Evolutionary conservation across 768 basidiomycete species (phyloP).

Genomic region (Russula foetens): DNA sequence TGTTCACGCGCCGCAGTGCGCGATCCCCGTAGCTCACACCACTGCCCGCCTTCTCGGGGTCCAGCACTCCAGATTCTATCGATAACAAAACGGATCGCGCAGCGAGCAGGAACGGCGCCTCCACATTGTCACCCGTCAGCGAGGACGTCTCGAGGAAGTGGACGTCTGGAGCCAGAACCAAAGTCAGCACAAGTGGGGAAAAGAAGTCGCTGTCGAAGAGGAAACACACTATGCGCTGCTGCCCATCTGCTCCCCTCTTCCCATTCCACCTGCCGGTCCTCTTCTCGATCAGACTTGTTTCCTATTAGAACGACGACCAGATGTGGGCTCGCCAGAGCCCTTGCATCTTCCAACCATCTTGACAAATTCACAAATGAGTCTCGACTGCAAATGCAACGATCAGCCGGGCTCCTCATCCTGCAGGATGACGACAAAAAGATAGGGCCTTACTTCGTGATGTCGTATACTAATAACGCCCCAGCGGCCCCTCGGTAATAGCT

Average conservation of each 20-base stretch:
- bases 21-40: slow-evolving; percentile 97
- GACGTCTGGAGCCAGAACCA: slow-evolving; percentile 50
- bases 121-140: slow-evolving; percentile 85
- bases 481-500: slow-evolving; percentile 96
- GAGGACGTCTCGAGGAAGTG: slow-evolving; percentile 94
- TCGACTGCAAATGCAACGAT: slow-evolving; percentile 46
- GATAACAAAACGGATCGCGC: slow-evolving; percentile 83
- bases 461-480: slow-evolving; percentile 87
- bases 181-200: neutral
- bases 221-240: slow-evolving; percentile 73
- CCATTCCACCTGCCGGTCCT: slow-evolving; percentile 93
- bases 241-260: slow-evolving; percentile 94
- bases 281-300: slow-evolving; percentile 92
- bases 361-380: slow-evolving; percentile 77
- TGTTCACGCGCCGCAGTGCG: slow-evolving; percentile 82
- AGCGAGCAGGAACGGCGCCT: slow-evolving; percentile 84
- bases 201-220: neutral
- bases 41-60: slow-evolving; percentile 91
- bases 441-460: slow-evolving; percentile 69
- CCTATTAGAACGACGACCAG: slow-evolving; percentile 87
- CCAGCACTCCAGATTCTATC: slow-evolving; percentile 83
- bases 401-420: slow-evolving; percentile 17
- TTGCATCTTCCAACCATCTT: slow-evolving; percentile 89
- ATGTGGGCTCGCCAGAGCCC: slow-evolving; percentile 87
- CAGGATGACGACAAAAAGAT: slow-evolving; percentile 20